Evolutionary conservation across 2,329 filamentous ascomycete species (phyloP).

Genomic region (Annulohypoxylon truncatum): DNA sequence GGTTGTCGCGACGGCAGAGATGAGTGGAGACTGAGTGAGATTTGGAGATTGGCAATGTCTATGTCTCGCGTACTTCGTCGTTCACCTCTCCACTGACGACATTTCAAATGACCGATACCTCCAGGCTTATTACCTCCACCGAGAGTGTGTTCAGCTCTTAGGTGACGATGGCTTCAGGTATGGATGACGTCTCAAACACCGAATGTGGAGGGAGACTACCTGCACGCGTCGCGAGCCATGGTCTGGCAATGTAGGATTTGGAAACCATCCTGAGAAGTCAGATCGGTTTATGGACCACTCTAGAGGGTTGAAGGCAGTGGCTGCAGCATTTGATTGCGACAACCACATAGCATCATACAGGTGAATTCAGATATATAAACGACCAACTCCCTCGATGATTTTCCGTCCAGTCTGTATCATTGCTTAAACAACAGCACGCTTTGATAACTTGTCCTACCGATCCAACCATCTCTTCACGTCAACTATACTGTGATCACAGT

Average conservation of each 20-base stretch:
- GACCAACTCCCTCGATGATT: neutral
- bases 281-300: neutral
- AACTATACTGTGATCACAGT: neutral
- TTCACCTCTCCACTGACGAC: neutral
- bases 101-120: neutral
- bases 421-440: neutral
- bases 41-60: neutral
- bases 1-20: neutral
- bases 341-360: neutral
- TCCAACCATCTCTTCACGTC: neutral
- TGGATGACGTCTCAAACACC: neutral
- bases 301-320: neutral
- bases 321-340: neutral
- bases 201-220: neutral
- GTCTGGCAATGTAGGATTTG: neutral
- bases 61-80: neutral
- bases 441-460: neutral
- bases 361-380: neutral
- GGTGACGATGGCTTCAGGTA: neutral
- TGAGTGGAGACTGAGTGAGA: neutral
- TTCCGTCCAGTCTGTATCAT: neutral
- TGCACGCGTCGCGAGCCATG: neutral
- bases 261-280: neutral
- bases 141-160: neutral
- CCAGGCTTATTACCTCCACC: neutral